These are phyloP conservation scores for Saturnispora sanitii DNA, from an alignment of 805 yeast genomes.

Conservation along the genomic window DNA sequence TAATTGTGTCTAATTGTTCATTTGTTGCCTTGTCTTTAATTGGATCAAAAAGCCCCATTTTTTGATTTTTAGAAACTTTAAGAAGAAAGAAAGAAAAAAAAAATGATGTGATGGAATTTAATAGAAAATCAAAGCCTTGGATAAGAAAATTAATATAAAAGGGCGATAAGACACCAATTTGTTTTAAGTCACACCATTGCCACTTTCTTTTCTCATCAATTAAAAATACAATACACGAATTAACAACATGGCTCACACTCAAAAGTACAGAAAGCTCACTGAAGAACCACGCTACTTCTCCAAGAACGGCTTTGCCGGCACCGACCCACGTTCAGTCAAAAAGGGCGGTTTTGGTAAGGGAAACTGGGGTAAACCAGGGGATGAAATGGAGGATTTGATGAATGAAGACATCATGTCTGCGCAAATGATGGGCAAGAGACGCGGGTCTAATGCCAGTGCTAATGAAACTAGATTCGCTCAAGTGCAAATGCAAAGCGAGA, in stretches of 20 bases:
- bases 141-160: no score
- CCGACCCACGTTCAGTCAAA: conserved; percentile 68
- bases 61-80: background rate
- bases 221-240: background rate
- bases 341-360: conserved; percentile 79
- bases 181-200: no score
- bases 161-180: no score
- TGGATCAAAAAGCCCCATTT: conserved; percentile 7
- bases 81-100: no score
- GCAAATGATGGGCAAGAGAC: conserved; percentile 34
- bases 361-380: conserved; percentile 82
- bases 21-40: background rate
- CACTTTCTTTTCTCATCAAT: background rate
- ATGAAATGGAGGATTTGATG: conserved; percentile 57
- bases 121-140: no score
- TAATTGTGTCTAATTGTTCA: no score
- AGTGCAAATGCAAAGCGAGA: conserved; percentile 16
- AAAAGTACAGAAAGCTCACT: conserved; percentile 50
- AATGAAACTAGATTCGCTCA: conserved; percentile 29
- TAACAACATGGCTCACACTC: conserved; percentile 64
- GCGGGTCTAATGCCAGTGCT: conserved; percentile 40
- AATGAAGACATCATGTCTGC: conserved; percentile 47
- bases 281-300: conserved; percentile 68
- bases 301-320: conserved; percentile 58
- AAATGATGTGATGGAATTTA: no score